These are phyloP conservation scores for Tolypocladium tropicale DNA, from an alignment of 2,329 filamentous ascomycete species.

Conservation along the genomic window DNA sequence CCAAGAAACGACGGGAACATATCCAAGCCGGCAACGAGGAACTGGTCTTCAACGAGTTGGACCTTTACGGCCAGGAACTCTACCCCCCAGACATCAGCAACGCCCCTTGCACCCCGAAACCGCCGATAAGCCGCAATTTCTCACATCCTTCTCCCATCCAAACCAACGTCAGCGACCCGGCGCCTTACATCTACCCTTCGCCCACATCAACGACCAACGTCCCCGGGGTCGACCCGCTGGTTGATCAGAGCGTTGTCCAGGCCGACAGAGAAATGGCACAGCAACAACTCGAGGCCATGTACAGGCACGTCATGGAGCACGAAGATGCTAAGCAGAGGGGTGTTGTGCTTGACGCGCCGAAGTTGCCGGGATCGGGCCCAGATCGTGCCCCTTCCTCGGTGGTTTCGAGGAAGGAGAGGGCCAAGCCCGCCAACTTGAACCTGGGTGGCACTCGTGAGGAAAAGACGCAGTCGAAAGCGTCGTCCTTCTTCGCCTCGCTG, in stretches of 20 bases:
- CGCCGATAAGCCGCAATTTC: conserved; percentile 32
- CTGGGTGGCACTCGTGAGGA: conserved; percentile 32
- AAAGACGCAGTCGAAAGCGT: conserved; percentile 44
- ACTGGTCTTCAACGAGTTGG: conserved; percentile 29
- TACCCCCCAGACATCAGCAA: not conserved
- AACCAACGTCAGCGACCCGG: conserved; percentile 17
- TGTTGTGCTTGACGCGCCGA: conserved; percentile 32
- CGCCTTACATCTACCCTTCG: conserved; percentile 35
- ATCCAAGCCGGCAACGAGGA: conserved; percentile 41
- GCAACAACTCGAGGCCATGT: conserved; percentile 79
- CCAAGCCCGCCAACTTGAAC: conserved; percentile 40
- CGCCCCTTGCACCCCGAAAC: conserved; percentile 8
- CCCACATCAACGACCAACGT: conserved; percentile 34
- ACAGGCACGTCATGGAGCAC: conserved; percentile 85
- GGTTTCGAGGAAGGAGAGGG: conserved; percentile 33
- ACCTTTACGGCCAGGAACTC: conserved; percentile 13
- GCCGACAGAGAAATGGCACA: conserved; percentile 66
- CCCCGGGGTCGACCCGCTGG: conserved; percentile 54
- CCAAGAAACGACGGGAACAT: conserved; percentile 43
- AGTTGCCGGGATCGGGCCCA: conserved; percentile 18
- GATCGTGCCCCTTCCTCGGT: conserved; percentile 14
- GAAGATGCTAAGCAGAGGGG: conserved; percentile 58
- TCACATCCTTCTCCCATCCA: conserved; percentile 37
- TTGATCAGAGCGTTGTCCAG: conserved; percentile 68
- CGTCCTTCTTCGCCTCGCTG: conserved; percentile 50